phyloP scores from a whole-genome alignment of 257 asterid species.

The Capsicum pubescens region DNA sequence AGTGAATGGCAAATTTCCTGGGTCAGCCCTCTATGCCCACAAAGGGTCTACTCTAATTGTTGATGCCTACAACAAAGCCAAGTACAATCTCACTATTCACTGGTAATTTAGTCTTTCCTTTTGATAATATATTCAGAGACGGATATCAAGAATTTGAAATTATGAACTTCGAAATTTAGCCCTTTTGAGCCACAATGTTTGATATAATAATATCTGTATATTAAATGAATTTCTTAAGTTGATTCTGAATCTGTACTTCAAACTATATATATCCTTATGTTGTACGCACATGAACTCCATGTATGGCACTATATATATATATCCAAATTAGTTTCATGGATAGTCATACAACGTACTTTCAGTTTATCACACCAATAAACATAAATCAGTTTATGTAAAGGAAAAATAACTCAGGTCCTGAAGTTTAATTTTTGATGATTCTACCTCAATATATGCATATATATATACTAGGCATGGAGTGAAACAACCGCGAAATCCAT shows the following conservation, averaged over 20 bases:
- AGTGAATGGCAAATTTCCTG: constrained; percentile 71
- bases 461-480: constrained; percentile 69
- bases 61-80: constrained; percentile 51
- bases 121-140: background rate
- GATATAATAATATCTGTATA: background rate
- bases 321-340: background rate
- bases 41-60: constrained; percentile 60
- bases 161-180: background rate
- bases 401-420: too few species aligned
- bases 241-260: too few species aligned
- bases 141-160: background rate
- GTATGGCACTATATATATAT: background rate
- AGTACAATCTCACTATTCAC: constrained; percentile 61
- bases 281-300: too few species aligned
- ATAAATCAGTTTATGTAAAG: background rate
- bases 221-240: too few species aligned
- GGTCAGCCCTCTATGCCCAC: constrained; percentile 55
- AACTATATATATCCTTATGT: too few species aligned
- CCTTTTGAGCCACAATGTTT: background rate
- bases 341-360: background rate
- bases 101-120: constrained; percentile 39
- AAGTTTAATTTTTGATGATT: too few species aligned
- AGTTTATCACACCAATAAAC: background rate
- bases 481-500: constrained; percentile 69
- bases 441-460: background rate